phyloP scores from a whole-genome alignment of 805 yeast species.

The Kurtzmaniella cleridarum region DNA sequence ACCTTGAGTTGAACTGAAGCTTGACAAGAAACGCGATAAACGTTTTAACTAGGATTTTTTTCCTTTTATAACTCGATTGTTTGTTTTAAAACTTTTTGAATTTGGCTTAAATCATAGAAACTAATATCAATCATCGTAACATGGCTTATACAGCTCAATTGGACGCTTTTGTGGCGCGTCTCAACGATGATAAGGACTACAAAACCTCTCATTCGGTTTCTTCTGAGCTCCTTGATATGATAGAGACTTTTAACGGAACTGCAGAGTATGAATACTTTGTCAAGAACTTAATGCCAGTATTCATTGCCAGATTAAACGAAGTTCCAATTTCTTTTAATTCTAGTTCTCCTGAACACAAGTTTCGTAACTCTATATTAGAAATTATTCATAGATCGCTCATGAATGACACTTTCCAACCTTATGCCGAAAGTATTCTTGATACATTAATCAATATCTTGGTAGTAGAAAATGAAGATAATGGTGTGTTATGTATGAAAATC shows the following conservation, averaged over 20 bases:
- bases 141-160: slow-evolving; percentile 53
- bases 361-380: slow-evolving; percentile 73
- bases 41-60: too few relatives aligned
- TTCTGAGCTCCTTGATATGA: slow-evolving; percentile 79
- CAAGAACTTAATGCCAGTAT: slow-evolving; percentile 62
- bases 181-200: slow-evolving; percentile 53
- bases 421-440: slow-evolving; percentile 56
- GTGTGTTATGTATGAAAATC: slow-evolving; percentile 83
- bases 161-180: slow-evolving; percentile 61
- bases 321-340: slow-evolving; percentile 71
- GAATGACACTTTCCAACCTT: slow-evolving; percentile 75
- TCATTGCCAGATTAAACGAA: slow-evolving; percentile 54
- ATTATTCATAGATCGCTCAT: slow-evolving; percentile 75
- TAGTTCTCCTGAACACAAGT: slow-evolving; percentile 66
- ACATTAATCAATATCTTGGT: slow-evolving; percentile 55
- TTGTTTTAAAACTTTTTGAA: too few relatives aligned
- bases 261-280: slow-evolving; percentile 78
- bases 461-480: slow-evolving; percentile 91
- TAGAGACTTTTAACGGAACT: slow-evolving; percentile 77
- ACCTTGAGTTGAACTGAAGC: too few relatives aligned
- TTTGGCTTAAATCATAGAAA: too few relatives aligned
- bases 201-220: slow-evolving; percentile 61
- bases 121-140: not conserved
- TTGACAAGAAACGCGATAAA: too few relatives aligned
- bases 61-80: too few relatives aligned